Evolutionary conservation across 768 basidiomycete species (phyloP).

Genomic region (Lentinula guzmanii): DNA sequence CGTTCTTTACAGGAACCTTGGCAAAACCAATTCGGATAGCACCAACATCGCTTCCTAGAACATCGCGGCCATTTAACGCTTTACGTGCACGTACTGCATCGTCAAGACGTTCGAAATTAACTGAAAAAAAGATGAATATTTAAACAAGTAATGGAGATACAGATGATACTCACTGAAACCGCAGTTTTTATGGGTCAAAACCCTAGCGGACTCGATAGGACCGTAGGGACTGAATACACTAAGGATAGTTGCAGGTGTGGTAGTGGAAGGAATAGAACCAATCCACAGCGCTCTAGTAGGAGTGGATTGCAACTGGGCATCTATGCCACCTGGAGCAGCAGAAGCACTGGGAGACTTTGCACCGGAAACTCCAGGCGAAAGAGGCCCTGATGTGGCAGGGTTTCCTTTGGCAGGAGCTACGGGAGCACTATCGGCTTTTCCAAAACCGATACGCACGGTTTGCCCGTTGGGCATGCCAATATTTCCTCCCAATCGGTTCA

Average conservation of each 20-base stretch:
- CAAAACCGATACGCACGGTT: slow-evolving; percentile 96
- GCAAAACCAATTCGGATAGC: slow-evolving; percentile 97
- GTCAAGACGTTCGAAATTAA: slow-evolving; percentile 97
- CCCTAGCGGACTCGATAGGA: slow-evolving; percentile 93
- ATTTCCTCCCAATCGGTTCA: slow-evolving; percentile 90
- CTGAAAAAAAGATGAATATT: slow-evolving; percentile 27
- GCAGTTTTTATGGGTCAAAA: slow-evolving; percentile 96
- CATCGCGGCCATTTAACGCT: slow-evolving; percentile 92
- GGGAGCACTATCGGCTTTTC: slow-evolving; percentile 95
- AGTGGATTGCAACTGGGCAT: slow-evolving; percentile 81
- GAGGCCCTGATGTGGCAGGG: slow-evolving; percentile 56
- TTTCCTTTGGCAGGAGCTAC: slow-evolving; percentile 81
- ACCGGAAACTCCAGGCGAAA: slow-evolving; percentile 48
- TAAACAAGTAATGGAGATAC: slow-evolving; percentile 4
- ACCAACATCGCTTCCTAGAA: slow-evolving; percentile 93
- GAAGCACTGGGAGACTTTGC: slow-evolving; percentile 42
- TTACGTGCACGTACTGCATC: slow-evolving; percentile 95
- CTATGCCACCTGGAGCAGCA: slow-evolving; percentile 62
- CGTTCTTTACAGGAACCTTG: slow-evolving; percentile 90
- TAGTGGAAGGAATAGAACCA: slow-evolving; percentile 92
- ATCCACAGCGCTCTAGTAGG: slow-evolving; percentile 98
- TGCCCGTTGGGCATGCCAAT: slow-evolving; percentile 94
- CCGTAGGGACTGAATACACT: slow-evolving; percentile 98
- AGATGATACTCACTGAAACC: slow-evolving; percentile 63
- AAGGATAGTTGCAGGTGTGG: slow-evolving; percentile 89